These are phyloP conservation scores for Microsporum audouinii DNA, from an alignment of 2,329 filamentous ascomycete genomes.

Conservation along the genomic window DNA sequence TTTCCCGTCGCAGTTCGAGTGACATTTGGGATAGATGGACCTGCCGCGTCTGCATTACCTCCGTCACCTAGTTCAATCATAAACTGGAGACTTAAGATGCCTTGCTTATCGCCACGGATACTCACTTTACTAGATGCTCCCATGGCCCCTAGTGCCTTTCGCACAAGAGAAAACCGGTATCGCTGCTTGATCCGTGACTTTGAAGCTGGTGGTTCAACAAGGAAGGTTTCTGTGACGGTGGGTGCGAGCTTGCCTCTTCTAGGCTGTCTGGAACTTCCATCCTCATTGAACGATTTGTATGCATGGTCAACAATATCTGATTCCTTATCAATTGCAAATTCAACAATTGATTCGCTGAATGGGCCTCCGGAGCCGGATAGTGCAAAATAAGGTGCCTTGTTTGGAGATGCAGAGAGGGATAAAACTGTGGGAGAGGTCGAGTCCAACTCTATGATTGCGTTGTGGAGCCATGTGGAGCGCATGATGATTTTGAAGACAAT, in stretches of 20 bases:
- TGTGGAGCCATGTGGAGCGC: constrained; percentile 46
- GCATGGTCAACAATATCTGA: constrained; percentile 19
- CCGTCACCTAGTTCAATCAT: constrained; percentile 78
- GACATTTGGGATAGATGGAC: constrained; percentile 14
- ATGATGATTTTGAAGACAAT: constrained; percentile 91
- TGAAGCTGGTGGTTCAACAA: constrained; percentile 46
- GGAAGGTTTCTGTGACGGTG: constrained; percentile 41
- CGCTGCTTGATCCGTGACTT: constrained; percentile 57
- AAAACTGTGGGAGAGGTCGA: constrained; percentile 61
- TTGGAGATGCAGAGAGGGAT: constrained; percentile 53
- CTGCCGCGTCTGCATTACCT: constrained; percentile 13
- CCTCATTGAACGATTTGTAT: constrained; percentile 27
- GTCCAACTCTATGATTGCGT: constrained; percentile 43
- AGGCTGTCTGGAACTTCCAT: constrained; percentile 26
- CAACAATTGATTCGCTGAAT: constrained; percentile 49
- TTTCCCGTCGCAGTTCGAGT: constrained; percentile 19
- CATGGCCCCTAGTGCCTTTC: constrained; percentile 85
- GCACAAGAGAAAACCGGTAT: constrained; percentile 80
- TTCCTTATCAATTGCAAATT: constrained; percentile 43
- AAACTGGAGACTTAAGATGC: constrained; percentile 87
- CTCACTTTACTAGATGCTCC: constrained; percentile 83
- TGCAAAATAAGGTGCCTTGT: constrained; percentile 56
- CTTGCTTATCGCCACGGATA: constrained; percentile 73
- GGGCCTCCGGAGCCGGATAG: constrained; percentile 53
- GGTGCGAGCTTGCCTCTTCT: constrained; percentile 30